Conservation (phyloP, 2,329 filamentous ascomycete genomes). For the Fusarium sp. region DNA sequence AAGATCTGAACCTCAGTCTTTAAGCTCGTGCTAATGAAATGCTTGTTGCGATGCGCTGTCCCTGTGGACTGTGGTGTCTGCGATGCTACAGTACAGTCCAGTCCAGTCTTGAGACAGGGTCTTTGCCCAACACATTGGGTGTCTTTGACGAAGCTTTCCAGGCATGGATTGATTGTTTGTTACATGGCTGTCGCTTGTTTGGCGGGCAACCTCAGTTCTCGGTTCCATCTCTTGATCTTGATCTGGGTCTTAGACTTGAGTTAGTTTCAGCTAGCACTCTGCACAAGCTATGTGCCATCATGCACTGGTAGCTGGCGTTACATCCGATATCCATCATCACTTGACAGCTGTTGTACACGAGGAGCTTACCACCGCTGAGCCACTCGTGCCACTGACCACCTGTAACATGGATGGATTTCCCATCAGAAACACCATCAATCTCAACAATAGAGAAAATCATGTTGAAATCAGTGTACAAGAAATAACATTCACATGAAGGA, state of each 20-base stretch:
- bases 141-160: slow-evolving; percentile 12
- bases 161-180: neutral
- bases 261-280: slow-evolving; percentile 26
- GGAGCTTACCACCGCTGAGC: slow-evolving; percentile 7
- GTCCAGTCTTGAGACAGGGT: slow-evolving; percentile 4
- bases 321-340: neutral
- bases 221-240: neutral
- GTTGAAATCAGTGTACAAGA: neutral
- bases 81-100: neutral
- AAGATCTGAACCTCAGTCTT: slow-evolving; percentile 7
- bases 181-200: neutral
- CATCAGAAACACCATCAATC: neutral
- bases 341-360: slow-evolving; percentile 14
- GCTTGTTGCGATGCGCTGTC: neutral
- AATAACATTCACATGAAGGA: neutral
- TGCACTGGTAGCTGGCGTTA: neutral
- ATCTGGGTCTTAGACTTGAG: slow-evolving; percentile 7
- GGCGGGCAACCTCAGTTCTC: slow-evolving; percentile 11
- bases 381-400: slow-evolving; percentile 10
- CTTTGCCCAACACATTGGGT: slow-evolving; percentile 1
- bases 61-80: neutral
- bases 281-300: neutral
- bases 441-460: neutral
- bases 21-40: neutral
- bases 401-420: neutral